These are phyloP conservation scores for Fusarium sp. DNA, from an alignment of 2,329 filamentous ascomycete genomes.

Conservation along the genomic window DNA sequence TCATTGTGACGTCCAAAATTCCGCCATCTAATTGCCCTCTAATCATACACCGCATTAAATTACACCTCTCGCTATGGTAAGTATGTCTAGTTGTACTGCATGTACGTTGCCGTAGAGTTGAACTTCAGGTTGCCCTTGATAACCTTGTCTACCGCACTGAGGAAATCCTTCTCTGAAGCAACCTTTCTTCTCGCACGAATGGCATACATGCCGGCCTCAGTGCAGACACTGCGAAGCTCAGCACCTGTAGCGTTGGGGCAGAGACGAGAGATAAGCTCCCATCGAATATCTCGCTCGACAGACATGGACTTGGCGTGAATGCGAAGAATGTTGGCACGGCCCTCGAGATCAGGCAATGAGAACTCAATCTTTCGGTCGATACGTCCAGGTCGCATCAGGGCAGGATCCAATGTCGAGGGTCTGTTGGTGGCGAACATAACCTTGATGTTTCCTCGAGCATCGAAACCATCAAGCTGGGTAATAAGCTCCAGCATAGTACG, in stretches of 20 bases:
- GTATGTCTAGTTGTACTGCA: constrained; percentile 91
- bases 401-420: constrained; percentile 94
- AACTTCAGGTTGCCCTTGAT: constrained; percentile 99
- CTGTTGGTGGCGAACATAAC: constrained; percentile 99
- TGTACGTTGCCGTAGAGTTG: constrained; percentile 97
- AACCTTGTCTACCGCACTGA: constrained; percentile 98
- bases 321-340: constrained; percentile 94
- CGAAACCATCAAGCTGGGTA: constrained; percentile 96
- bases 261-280: constrained; percentile 96
- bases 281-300: constrained; percentile 97
- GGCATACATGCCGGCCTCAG: constrained; percentile 98
- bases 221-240: constrained; percentile 94
- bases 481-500: constrained; percentile 98
- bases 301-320: constrained; percentile 99
- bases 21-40: constrained; percentile 44
- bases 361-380: constrained; percentile 99
- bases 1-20: constrained; percentile 44
- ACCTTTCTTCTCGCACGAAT: constrained; percentile 96
- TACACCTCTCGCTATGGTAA: constrained; percentile 37
- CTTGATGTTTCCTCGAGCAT: constrained; percentile 97
- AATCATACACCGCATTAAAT: constrained; percentile 52
- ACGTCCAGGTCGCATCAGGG: constrained; percentile 94
- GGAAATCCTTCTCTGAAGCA: constrained; percentile 97
- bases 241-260: constrained; percentile 98
- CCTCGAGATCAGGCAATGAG: constrained; percentile 95